Base-by-base conservation (phyloP, 805 yeast species). In the Schwanniomyces vanrijiae region DNA sequence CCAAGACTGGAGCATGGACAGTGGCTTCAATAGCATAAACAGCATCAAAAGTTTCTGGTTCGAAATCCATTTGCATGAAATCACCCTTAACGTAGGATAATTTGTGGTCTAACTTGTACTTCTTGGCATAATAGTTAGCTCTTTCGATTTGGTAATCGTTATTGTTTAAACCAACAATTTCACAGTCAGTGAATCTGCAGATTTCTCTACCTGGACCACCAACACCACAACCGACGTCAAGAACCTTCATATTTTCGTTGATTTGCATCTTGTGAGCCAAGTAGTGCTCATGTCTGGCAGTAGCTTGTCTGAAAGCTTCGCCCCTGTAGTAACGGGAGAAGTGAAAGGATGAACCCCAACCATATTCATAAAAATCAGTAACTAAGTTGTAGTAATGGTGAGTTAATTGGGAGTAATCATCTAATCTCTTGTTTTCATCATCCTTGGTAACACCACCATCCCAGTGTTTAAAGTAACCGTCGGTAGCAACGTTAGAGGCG, bases 201-300 rank as follows among this genome's bases (percentile, higher is more conserved):
- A 92, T 92, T 75, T 94, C 97, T 70, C 97, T 86, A 19, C 96
- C 97, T 61, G 99, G 99, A 37, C 99, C 99, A 65, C 99, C 99
- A 60, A 92, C 96, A 78, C 99, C 99, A 76, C 99, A 94, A 41
- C 99, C 99, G 48, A 92, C 99, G 66, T 92, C 99, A 58, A 92
- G 79, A 14, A 92, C 99, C 62, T 84, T 83, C 89, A 87, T 88
- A 58, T 83, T 80, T 58, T 84, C 87, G 58, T 76, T 69, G 60
- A 92, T 76, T 52, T 87, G 87, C 80, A 91, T 90, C 75, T 88
- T 85, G 68, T 78, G 74, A 37, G 99, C 99, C 57, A 92, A 76
- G 71, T 81, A 94, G 73, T 94, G 98, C 76, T 92, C 99, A 69
- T 92, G 99, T 76, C 96, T 85, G 33, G 98, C 98, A 55, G 89